Evolutionary conservation across 257 asterid genomes (phyloP).

Genomic region (Nicotiana obtusifolia): DNA sequence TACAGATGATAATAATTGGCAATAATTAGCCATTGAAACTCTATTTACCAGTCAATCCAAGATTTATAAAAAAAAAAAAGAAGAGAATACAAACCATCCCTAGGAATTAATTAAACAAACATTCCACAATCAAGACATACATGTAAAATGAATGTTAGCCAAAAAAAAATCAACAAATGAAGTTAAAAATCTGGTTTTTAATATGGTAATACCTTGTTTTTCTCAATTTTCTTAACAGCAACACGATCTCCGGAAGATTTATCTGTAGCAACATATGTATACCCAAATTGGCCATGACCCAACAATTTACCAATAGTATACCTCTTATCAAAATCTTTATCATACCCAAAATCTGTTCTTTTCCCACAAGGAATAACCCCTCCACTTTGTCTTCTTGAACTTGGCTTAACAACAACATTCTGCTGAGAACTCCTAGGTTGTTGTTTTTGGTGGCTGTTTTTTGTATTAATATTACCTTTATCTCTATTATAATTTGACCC

Average conservation of each 20-base stretch:
- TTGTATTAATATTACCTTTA: not conserved
- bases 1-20: too few relatives aligned
- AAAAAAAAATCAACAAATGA: not conserved
- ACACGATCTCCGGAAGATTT: conserved; percentile 91
- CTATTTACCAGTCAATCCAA: too few relatives aligned
- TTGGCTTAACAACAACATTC: conserved; percentile 23
- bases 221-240: conserved; percentile 93
- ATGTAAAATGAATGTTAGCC: not conserved
- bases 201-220: conserved; percentile 63
- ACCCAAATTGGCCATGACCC: conserved; percentile 99
- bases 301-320: conserved; percentile 78
- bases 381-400: conserved; percentile 54
- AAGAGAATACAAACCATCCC: not conserved
- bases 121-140: not conserved
- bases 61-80: not conserved
- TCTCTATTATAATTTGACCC: conserved; percentile 18
- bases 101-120: not conserved
- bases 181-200: not conserved
- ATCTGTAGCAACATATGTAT: conserved; percentile 87
- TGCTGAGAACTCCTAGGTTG: conserved; percentile 40
- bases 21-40: too few relatives aligned
- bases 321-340: conserved; percentile 72
- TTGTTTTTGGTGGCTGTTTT: conserved; percentile 25
- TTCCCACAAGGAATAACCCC: conserved; percentile 82
- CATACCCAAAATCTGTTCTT: conserved; percentile 94